These are phyloP conservation scores for Clarireedia paspali DNA, from an alignment of 2,329 filamentous ascomycete genomes.

Conservation along the genomic window DNA sequence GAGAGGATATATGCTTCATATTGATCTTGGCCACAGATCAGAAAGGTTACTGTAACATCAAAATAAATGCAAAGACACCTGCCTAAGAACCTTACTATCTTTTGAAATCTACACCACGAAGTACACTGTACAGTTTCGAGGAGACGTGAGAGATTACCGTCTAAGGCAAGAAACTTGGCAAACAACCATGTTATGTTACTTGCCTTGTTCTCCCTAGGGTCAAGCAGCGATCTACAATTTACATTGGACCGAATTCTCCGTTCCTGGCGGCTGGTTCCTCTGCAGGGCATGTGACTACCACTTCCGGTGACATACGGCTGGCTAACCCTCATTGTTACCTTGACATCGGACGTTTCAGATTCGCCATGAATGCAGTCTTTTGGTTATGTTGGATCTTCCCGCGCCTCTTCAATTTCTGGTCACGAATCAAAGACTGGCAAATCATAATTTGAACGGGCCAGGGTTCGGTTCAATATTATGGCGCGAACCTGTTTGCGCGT, in stretches of 20 bases:
- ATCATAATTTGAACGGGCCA: background rate
- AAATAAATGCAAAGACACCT: no score
- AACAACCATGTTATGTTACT: slow-evolving; percentile 1
- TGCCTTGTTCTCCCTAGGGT: background rate
- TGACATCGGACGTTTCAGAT: background rate
- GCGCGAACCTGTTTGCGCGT: background rate
- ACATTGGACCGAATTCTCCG: background rate
- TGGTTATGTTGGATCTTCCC: background rate
- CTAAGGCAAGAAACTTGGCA: background rate
- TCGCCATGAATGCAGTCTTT: background rate
- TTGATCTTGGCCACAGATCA: background rate
- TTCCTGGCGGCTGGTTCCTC: slow-evolving; percentile 1
- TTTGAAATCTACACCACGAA: no score
- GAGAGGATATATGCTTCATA: background rate
- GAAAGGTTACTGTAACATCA: background rate
- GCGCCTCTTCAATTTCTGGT: background rate
- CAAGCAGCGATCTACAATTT: slow-evolving; percentile 5
- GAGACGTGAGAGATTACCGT: background rate
- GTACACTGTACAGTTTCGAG: background rate
- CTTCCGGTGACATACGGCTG: background rate
- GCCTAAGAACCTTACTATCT: no score
- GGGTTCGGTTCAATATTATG: background rate
- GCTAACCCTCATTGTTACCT: background rate
- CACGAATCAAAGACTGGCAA: background rate
- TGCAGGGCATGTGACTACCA: background rate